Percentiles rank a stretch among this genome's conserved stretches.
Conservation (phyloP, 2,329 filamentous ascomycete species). For the Ophiostoma sp. region DNA sequence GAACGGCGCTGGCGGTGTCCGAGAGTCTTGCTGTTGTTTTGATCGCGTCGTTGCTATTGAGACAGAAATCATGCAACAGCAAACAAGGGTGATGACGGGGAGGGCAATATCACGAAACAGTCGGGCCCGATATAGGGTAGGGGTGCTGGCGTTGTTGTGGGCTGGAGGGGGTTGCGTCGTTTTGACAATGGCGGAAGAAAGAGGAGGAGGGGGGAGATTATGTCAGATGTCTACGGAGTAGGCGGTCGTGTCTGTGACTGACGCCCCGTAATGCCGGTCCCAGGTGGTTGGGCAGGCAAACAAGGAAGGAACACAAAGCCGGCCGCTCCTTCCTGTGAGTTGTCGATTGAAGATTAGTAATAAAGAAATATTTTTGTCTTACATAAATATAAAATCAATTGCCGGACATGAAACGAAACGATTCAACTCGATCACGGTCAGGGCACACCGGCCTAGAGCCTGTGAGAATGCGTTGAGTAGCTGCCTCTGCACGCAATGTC, state of each 20-base stretch:
- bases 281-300: conserved; percentile 17
- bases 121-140: conserved; percentile 23
- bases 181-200: neutral
- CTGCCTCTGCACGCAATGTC: conserved; percentile 10
- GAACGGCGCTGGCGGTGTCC: conserved; percentile 10
- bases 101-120: conserved; percentile 21
- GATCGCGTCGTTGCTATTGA: conserved; percentile 21
- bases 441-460: neutral
- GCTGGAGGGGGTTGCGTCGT: conserved; percentile 6
- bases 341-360: neutral
- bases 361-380: neutral
- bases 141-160: conserved; percentile 11
- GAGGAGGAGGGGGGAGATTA: neutral
- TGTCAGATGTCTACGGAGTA: neutral
- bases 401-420: neutral
- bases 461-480: conserved; percentile 4
- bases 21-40: neutral
- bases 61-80: conserved; percentile 18
- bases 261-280: conserved; percentile 11
- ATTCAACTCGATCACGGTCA: neutral
- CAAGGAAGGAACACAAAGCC: conserved; percentile 17
- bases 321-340: conserved; percentile 8
- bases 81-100: conserved; percentile 13
- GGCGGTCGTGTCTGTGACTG: neutral
- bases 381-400: neutral